Percentiles rank a stretch among this genome's conserved stretches.
phyloP scores from a whole-genome alignment of 2,329 filamentous ascomycete genomes.

The Esteya vermicola region DNA sequence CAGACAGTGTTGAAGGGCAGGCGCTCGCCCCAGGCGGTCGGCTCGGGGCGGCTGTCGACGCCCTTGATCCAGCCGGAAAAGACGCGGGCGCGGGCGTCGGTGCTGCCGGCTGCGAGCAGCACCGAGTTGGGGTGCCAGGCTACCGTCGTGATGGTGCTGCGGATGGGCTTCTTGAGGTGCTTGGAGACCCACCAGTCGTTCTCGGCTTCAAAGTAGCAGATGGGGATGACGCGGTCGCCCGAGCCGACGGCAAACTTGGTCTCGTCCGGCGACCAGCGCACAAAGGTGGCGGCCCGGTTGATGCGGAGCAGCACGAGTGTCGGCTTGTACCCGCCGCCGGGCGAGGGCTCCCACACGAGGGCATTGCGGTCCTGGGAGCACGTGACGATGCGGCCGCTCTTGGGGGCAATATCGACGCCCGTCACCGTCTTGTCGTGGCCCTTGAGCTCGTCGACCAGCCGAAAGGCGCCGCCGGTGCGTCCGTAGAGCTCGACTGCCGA shows the following conservation, averaged over 20 bases:
- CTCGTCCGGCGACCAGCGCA: conserved; percentile 93
- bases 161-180: conserved; percentile 97
- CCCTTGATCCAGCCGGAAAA: conserved; percentile 96
- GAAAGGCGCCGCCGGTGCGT: conserved; percentile 58
- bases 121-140: conserved; percentile 98
- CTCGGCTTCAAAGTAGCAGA: conserved; percentile 98
- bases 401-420: conserved; percentile 86
- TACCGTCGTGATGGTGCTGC: conserved; percentile 88
- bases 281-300: conserved; percentile 90
- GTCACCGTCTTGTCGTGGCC: conserved; percentile 97
- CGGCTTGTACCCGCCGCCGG: conserved; percentile 85
- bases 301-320: conserved; percentile 94
- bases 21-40: conserved; percentile 85
- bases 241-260: conserved; percentile 96
- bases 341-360: conserved; percentile 93
- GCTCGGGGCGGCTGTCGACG: conserved; percentile 71
- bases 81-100: conserved; percentile 88
- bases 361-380: conserved; percentile 98
- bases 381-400: conserved; percentile 85
- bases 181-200: conserved; percentile 99
- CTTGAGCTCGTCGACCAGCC: conserved; percentile 80
- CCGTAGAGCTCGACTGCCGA: conserved; percentile 81
- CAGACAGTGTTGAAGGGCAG: conserved; percentile 97
- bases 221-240: conserved; percentile 83
- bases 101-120: conserved; percentile 85